Conservation (phyloP, 192 early-diverging fungal genomes). For the Backusella westeae region DNA sequence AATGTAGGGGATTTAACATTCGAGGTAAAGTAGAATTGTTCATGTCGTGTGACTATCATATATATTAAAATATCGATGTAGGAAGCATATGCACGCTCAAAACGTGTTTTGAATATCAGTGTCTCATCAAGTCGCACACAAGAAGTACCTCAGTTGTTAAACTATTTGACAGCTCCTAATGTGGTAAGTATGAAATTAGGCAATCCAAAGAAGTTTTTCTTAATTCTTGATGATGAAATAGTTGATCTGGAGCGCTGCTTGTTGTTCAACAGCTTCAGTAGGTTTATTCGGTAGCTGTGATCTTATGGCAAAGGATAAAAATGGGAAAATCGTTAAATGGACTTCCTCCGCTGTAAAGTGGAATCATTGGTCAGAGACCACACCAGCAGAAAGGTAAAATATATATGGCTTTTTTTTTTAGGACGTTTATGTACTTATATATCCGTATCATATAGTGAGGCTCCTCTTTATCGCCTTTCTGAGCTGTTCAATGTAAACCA, state of each 20-base stretch:
- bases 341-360: constrained; percentile 48
- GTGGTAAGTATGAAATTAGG: constrained; percentile 47
- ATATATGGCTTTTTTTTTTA: not conserved
- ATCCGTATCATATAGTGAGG: constrained; percentile 40
- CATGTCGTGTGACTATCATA: not conserved
- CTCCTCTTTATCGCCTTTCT: constrained; percentile 62
- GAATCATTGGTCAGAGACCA: constrained; percentile 41
- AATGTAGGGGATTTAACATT: constrained; percentile 76
- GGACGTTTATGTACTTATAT: not conserved
- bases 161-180: constrained; percentile 78
- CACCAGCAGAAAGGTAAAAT: constrained; percentile 37
- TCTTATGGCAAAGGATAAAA: constrained; percentile 68
- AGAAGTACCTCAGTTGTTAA: constrained; percentile 72
- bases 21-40: constrained; percentile 36
- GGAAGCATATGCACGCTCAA: constrained; percentile 68
- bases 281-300: constrained; percentile 69
- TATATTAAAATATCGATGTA: constrained; percentile 19
- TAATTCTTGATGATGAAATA: constrained; percentile 13
- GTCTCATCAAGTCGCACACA: constrained; percentile 70
- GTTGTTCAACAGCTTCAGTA: constrained; percentile 65
- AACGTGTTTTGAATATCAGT: constrained; percentile 75
- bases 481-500: constrained; percentile 87
- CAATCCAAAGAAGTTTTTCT: too few species aligned
- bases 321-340: constrained; percentile 68
- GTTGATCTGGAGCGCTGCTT: constrained; percentile 78